Percentiles rank a stretch among this genome's conserved stretches.
phyloP scores from a whole-genome alignment of 2,329 filamentous ascomycete genomes.

The Herpotrichia juniperi region DNA sequence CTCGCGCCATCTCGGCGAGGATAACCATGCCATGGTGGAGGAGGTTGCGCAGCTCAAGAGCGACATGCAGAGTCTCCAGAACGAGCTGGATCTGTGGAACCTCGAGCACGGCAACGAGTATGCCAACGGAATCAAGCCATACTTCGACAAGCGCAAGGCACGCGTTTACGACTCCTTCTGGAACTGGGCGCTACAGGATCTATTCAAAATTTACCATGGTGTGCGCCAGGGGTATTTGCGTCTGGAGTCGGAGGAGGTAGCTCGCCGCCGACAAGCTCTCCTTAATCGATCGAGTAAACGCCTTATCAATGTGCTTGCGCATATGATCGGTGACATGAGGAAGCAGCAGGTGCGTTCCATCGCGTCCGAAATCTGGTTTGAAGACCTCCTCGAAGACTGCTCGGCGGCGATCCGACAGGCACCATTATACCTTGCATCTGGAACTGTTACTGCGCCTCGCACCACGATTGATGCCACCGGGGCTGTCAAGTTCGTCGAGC shows the following conservation, averaged over 20 bases:
- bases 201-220: constrained; percentile 18
- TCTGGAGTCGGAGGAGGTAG: constrained; percentile 11
- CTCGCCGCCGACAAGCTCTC: constrained; percentile 10
- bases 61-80: constrained; percentile 17
- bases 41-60: constrained; percentile 14
- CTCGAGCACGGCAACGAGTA: constrained; percentile 21
- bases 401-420: constrained; percentile 4
- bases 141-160: constrained; percentile 19
- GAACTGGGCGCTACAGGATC: constrained; percentile 26
- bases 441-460: constrained; percentile 9
- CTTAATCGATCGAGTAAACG: constrained; percentile 16
- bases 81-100: constrained; percentile 22
- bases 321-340: constrained; percentile 14
- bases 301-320: constrained; percentile 11
- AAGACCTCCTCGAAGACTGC: constrained; percentile 17
- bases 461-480: constrained; percentile 17
- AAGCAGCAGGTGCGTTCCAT: constrained; percentile 8
- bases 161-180: constrained; percentile 23
- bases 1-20: constrained; percentile 16
- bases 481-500: constrained; percentile 13
- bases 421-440: constrained; percentile 12
- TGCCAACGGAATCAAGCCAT: constrained; percentile 21
- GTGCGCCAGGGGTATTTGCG: constrained; percentile 10
- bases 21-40: constrained; percentile 10
- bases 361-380: constrained; percentile 14